These are phyloP conservation scores for Phytophthora chlamydospora DNA, from an alignment of 352 stramenopile genomes.

Conservation along the genomic window DNA sequence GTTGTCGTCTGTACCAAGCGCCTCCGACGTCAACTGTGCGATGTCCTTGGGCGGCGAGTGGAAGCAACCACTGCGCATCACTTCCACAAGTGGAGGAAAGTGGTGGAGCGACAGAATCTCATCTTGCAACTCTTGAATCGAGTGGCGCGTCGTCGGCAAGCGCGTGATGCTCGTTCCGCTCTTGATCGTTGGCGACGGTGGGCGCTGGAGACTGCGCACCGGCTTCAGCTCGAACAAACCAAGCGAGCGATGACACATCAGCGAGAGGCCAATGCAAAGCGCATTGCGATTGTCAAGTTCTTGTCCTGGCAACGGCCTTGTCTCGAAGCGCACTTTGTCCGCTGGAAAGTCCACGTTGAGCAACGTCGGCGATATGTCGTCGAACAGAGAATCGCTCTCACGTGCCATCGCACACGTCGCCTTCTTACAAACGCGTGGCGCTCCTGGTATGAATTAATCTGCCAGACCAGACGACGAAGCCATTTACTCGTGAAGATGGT, in stretches of 20 bases:
- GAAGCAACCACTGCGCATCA: slow-evolving; percentile 15
- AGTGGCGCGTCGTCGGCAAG: slow-evolving; percentile 7
- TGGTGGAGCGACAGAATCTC: slow-evolving; percentile 3
- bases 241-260: slow-evolving; percentile 6
- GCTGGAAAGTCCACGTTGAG: slow-evolving; percentile 28
- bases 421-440: slow-evolving; percentile 20
- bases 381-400: slow-evolving; percentile 6
- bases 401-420: not conserved
- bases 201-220: slow-evolving; percentile 10
- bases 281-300: slow-evolving; percentile 31
- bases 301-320: slow-evolving; percentile 37
- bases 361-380: slow-evolving; percentile 20
- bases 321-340: slow-evolving; percentile 29
- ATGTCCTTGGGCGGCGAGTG: not conserved
- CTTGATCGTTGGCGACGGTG: slow-evolving; percentile 20
- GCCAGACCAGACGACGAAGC: slow-evolving; percentile 13
- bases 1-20: not conserved
- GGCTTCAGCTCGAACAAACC: slow-evolving; percentile 17
- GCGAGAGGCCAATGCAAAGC: slow-evolving; percentile 21
- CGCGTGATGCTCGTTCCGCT: slow-evolving; percentile 10
- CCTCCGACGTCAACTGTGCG: slow-evolving; percentile 6
- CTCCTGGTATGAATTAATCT: slow-evolving; percentile 10
- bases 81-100: slow-evolving; percentile 24
- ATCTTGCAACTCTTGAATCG: slow-evolving; percentile 5
- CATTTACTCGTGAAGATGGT: slow-evolving; percentile 9